These are phyloP conservation scores for Fragaria nilgerrensis DNA, from an alignment of 306 rosid species.

Conservation along the genomic window DNA sequence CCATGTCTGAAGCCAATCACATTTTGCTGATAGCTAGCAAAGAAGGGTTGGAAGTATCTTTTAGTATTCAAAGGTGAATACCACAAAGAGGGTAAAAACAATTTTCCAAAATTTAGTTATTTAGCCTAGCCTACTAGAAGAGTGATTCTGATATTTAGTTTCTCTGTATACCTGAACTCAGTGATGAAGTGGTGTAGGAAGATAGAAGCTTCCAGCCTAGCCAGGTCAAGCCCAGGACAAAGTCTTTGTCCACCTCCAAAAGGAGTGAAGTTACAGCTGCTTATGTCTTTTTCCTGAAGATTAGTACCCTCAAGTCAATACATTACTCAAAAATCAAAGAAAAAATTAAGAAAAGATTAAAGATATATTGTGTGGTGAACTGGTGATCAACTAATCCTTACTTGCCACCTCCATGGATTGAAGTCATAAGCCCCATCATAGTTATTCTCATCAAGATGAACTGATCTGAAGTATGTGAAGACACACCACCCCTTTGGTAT, in stretches of 20 bases:
- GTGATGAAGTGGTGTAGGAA: conserved; percentile 86
- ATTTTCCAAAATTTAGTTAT: background rate
- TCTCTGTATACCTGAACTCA: conserved; percentile 58
- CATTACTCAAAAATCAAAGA: conserved; percentile 5
- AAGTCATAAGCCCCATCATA: conserved; percentile 75
- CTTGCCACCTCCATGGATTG: conserved; percentile 99
- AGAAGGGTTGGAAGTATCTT: conserved; percentile 16
- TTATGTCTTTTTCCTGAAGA: conserved; percentile 60
- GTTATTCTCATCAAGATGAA: conserved; percentile 80
- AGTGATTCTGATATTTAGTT: background rate
- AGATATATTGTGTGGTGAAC: background rate
- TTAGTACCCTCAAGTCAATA: background rate
- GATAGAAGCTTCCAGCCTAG: conserved; percentile 85
- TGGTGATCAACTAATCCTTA: conserved; percentile 31
- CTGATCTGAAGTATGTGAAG: conserved; percentile 74
- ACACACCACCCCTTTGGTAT: conserved; percentile 94
- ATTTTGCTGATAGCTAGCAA: conserved; percentile 15
- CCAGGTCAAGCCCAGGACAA: conserved; percentile 94
- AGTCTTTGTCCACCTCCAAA: conserved; percentile 97
- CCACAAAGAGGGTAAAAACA: background rate
- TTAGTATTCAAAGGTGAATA: background rate
- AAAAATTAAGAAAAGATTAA: background rate
- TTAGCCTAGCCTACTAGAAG: background rate
- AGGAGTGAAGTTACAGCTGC: conserved; percentile 74
- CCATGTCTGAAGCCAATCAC: conserved; percentile 18